phyloP scores from a whole-genome alignment of 331 rosid genomes.

The Dryas integrifolia region DNA sequence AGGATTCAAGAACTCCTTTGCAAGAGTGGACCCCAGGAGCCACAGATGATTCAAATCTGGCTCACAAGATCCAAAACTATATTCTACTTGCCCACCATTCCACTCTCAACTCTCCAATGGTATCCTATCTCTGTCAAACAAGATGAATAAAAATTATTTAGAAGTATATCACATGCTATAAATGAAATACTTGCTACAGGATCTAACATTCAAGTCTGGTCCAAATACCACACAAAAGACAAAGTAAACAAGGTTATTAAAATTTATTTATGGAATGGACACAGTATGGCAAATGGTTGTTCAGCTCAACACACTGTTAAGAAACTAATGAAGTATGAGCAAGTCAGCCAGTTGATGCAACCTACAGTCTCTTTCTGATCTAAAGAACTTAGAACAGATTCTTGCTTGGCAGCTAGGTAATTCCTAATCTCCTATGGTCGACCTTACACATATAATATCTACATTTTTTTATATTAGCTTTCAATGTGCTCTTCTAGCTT shows the following conservation, averaged over 20 bases:
- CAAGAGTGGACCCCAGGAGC: slow-evolving; percentile 71
- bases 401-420: slow-evolving; percentile 17
- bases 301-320: neutral
- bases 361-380: neutral
- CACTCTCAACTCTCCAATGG: slow-evolving; percentile 18
- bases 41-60: slow-evolving; percentile 43
- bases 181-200: neutral
- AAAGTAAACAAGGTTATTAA: neutral
- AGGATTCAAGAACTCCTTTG: slow-evolving; percentile 68
- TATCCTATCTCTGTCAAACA: slow-evolving; percentile 37
- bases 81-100: slow-evolving; percentile 25
- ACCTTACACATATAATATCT: slow-evolving; percentile 8
- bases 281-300: slow-evolving; percentile 3
- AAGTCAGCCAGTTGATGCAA: neutral
- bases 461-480: slow-evolving; percentile 4
- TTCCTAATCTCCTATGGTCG: neutral
- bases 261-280: neutral
- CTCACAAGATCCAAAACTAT: slow-evolving; percentile 21
- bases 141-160: neutral
- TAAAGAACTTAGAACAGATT: slow-evolving; percentile 14
- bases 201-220: neutral
- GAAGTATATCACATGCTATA: neutral
- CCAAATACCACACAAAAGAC: neutral
- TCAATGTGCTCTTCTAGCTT: slow-evolving; percentile 1
- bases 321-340: neutral